Evolutionary conservation across 2,329 filamentous ascomycete species (phyloP).

Genomic region (Rhynchosporium graminicola): DNA sequence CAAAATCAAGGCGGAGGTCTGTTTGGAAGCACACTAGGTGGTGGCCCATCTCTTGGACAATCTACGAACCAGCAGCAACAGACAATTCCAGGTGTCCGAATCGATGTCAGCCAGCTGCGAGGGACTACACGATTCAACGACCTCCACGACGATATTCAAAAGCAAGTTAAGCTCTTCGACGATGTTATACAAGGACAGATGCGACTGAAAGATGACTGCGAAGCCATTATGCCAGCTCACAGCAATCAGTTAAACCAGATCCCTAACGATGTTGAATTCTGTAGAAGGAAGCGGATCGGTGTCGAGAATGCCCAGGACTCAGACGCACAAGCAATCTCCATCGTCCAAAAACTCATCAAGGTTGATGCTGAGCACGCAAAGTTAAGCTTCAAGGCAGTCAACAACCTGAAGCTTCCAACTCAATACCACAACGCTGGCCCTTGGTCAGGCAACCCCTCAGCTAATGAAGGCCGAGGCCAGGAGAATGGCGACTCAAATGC

Average conservation of each 20-base stretch:
- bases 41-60: slow-evolving; percentile 48
- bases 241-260: slow-evolving; percentile 65
- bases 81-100: slow-evolving; percentile 69
- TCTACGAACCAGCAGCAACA: slow-evolving; percentile 50
- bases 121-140: slow-evolving; percentile 92
- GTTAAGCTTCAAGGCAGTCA: slow-evolving; percentile 70
- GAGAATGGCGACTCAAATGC: slow-evolving; percentile 50
- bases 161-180: slow-evolving; percentile 76
- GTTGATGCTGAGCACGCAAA: slow-evolving; percentile 70
- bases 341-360: slow-evolving; percentile 57
- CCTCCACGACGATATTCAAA: slow-evolving; percentile 78
- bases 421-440: slow-evolving; percentile 48
- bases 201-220: slow-evolving; percentile 73
- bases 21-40: slow-evolving; percentile 35
- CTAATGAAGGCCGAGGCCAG: slow-evolving; percentile 42
- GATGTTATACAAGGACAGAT: slow-evolving; percentile 79
- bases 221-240: slow-evolving; percentile 65
- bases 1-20: slow-evolving; percentile 29
- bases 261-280: slow-evolving; percentile 63
- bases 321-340: slow-evolving; percentile 61
- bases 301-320: slow-evolving; percentile 63
- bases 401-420: slow-evolving; percentile 70
- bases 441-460: slow-evolving; percentile 48
- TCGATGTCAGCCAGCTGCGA: slow-evolving; percentile 76
- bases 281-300: slow-evolving; percentile 61